Evolutionary conservation across 2,329 filamentous ascomycete genomes (phyloP), one percentile per base, ranked within the genome.

Genomic region (Pseudocercospora ulei): DNA sequence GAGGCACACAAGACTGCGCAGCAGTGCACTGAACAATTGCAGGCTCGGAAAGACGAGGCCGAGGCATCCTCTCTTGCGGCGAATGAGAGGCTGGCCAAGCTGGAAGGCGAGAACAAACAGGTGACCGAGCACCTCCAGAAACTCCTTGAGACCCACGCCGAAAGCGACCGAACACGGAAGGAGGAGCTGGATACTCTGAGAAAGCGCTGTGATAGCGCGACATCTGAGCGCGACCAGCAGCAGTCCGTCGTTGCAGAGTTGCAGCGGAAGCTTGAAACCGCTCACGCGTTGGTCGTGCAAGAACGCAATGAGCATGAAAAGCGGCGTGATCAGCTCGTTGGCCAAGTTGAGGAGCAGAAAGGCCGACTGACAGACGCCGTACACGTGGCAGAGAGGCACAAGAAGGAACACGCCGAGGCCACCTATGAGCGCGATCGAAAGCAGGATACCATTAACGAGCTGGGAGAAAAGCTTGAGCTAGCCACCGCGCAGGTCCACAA

Each of bases 31-130:
- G 11, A 37, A 8, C 11, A 19, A 7, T 18, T 47, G 16, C 24
- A 43, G 25, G 35, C 29, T 18, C 26, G 46, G 38, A 51, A 50
- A 19, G 19, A 39, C n/a, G 46, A 50, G 6, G 20, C 38, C 4
- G 43, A 52, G 19, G 34, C 30, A 14, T 31, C 40, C 2, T 27
- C 45, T 5, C 30, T 34, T 8, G 41, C 41, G 3, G 45, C 42
- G 16, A 39, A 41, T 22, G 41, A 39, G 14, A 44, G 43, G n/a
- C 25, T 51, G 1, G 14, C 39, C 3, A 38, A 41, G 17, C 43
- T 55, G 9, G 50, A 54, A 26, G 38, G 35, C 8, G 45, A 54
- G 20, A 52, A 47, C 22, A 38, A 35, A 12, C 39, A 48, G 6
- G 31, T 37, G 3, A 41, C 38, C 5, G 42, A 52, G 23, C 38